Evolutionary conservation across 2,329 filamentous ascomycete genomes (phyloP).

Genomic region (Penicillium sp.): DNA sequence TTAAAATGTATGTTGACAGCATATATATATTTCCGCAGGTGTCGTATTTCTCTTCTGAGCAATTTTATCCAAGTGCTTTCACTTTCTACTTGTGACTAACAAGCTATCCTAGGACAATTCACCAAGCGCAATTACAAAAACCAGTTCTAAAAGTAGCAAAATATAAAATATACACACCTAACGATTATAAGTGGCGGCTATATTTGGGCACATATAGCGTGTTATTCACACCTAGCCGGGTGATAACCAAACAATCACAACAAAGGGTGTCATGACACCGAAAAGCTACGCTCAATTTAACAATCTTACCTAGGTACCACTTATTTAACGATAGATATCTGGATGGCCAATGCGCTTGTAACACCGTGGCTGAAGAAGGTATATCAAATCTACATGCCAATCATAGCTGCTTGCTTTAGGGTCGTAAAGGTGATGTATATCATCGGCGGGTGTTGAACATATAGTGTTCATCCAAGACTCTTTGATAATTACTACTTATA

Average conservation of each 20-base stretch:
- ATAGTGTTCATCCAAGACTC: background rate
- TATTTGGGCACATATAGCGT: background rate
- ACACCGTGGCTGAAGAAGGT: slow-evolving; percentile 2
- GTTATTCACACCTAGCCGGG: background rate
- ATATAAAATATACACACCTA: background rate
- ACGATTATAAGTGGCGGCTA: background rate
- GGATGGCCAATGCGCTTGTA: slow-evolving; percentile 2
- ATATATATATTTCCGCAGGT: background rate
- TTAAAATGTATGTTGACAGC: background rate
- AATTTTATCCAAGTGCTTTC: background rate
- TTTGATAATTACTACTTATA: background rate
- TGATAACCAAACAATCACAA: background rate
- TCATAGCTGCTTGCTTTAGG: background rate
- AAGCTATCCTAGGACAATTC: background rate
- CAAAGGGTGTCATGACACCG: background rate
- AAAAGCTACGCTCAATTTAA: background rate
- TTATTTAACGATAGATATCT: background rate
- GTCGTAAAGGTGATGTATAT: background rate
- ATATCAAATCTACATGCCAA: slow-evolving; percentile 1
- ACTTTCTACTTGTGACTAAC: background rate
- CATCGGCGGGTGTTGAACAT: too few relatives aligned
- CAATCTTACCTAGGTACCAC: too few relatives aligned
- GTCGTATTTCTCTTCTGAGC: background rate
- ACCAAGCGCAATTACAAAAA: background rate
- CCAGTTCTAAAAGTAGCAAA: background rate